Evolutionary conservation across 768 basidiomycete species (phyloP).

Genomic region (Cubamyces lactineus): DNA sequence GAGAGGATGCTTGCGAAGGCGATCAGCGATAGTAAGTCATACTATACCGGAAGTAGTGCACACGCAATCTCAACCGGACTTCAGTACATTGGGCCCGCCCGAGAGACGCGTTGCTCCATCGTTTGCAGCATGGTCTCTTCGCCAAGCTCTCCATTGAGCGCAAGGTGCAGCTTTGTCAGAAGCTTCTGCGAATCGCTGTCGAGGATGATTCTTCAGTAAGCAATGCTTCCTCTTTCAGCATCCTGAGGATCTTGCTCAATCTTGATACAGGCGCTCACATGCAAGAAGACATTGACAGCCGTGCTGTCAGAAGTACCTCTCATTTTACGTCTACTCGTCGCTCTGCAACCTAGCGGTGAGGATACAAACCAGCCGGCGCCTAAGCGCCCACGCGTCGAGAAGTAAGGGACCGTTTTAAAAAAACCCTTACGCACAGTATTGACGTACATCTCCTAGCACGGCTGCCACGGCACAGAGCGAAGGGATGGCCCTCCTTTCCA

Average conservation of each 20-base stretch:
- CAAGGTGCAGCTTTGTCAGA: constrained; percentile 56
- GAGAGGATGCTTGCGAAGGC: constrained; percentile 45
- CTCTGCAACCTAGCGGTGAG: constrained; percentile 49
- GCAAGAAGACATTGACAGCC: constrained; percentile 51
- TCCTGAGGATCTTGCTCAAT: not conserved
- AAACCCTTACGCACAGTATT: not conserved
- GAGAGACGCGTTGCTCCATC: constrained; percentile 45
- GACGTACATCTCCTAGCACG: not conserved
- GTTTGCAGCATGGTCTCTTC: constrained; percentile 62
- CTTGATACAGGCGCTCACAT: constrained; percentile 21
- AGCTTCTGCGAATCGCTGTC: constrained; percentile 57
- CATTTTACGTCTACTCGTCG: constrained; percentile 54
- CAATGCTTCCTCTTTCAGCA: not conserved
- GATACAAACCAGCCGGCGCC: constrained; percentile 51
- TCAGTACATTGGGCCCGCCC: constrained; percentile 46
- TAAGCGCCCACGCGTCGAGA: constrained; percentile 66
- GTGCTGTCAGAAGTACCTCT: constrained; percentile 55
- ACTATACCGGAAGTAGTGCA: not conserved
- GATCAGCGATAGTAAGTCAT: constrained; percentile 48
- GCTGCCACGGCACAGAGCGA: constrained; percentile 39
- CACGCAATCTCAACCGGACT: constrained; percentile 10
- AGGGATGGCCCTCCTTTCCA: constrained; percentile 50
- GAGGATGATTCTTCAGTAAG: constrained; percentile 54
- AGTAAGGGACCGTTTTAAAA: constrained; percentile 42
- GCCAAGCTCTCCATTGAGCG: constrained; percentile 51